Evolutionary conservation across 768 basidiomycete genomes (phyloP).

Genomic region (Trametes coccinea): DNA sequence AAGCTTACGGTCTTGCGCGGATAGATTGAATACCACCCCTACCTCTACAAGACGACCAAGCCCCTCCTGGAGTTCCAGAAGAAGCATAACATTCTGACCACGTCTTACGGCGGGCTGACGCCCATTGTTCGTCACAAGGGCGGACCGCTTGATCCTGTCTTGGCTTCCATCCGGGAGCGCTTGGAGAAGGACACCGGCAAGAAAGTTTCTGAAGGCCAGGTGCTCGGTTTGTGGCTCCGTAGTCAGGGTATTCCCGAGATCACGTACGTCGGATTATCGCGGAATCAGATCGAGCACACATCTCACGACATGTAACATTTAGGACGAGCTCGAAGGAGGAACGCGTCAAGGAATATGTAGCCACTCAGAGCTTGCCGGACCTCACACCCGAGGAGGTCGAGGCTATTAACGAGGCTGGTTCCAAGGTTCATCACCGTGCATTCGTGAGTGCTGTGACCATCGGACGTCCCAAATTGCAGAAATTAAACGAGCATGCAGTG

Average conservation of each 20-base stretch:
- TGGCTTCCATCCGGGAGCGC: conserved; percentile 34
- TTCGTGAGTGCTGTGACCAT: conserved; percentile 26
- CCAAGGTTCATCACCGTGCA: conserved; percentile 31
- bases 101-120: conserved; percentile 30
- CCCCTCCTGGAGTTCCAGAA: conserved; percentile 25
- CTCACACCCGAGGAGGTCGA: conserved; percentile 32
- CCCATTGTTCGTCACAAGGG: conserved; percentile 34
- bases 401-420: conserved; percentile 32
- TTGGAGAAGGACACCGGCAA: conserved; percentile 27
- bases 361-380: conserved; percentile 41
- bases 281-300: neutral
- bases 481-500: neutral
- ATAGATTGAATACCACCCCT: conserved; percentile 44
- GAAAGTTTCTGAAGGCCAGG: conserved; percentile 31
- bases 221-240: conserved; percentile 34
- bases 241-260: conserved; percentile 34
- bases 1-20: neutral
- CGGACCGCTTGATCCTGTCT: conserved; percentile 41
- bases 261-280: conserved; percentile 29
- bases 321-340: conserved; percentile 44
- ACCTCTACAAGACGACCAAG: conserved; percentile 37
- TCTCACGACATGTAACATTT: neutral
- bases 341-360: conserved; percentile 50
- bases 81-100: conserved; percentile 29
- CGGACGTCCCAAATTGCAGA: neutral